Evolutionary conservation across 768 basidiomycete genomes (phyloP).

Genomic region (Tulasnella sp.): DNA sequence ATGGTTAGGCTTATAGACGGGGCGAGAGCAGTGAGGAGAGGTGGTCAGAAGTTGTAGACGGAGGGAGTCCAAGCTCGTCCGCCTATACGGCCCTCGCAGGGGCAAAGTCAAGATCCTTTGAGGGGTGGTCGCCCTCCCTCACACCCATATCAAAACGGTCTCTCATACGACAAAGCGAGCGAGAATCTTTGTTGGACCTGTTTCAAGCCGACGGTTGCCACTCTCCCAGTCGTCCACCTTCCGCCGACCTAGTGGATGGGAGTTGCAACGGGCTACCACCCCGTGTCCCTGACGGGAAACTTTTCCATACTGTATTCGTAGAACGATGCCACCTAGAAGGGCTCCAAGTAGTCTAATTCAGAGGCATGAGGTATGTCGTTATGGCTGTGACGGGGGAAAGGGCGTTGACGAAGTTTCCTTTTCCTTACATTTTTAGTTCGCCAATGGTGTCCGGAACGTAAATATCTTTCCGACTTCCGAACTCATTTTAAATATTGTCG

Average conservation of each 20-base stretch:
- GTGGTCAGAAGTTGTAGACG: background rate
- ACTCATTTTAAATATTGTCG: background rate
- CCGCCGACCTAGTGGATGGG: too few relatives aligned
- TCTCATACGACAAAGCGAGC: too few relatives aligned
- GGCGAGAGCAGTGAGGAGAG: background rate
- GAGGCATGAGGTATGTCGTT: background rate
- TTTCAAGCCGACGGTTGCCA: too few relatives aligned
- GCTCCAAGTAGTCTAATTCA: background rate
- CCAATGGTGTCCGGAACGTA: background rate
- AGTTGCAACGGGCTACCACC: background rate
- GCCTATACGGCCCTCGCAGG: background rate
- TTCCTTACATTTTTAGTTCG: background rate
- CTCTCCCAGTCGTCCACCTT: too few relatives aligned
- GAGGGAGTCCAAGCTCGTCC: background rate
- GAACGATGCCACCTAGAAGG: background rate
- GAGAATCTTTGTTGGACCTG: too few relatives aligned
- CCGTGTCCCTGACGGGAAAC: background rate
- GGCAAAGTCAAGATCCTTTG: background rate
- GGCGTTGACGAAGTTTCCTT: too few relatives aligned
- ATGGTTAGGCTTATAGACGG: too few relatives aligned
- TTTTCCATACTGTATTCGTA: too few relatives aligned
- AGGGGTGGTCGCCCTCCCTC: background rate
- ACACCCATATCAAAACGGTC: too few relatives aligned
- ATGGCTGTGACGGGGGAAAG: too few relatives aligned
- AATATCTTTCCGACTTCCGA: conserved; percentile 1